phyloP scores from a whole-genome alignment of 345 rosid species.

The Citrus hindsii region DNA sequence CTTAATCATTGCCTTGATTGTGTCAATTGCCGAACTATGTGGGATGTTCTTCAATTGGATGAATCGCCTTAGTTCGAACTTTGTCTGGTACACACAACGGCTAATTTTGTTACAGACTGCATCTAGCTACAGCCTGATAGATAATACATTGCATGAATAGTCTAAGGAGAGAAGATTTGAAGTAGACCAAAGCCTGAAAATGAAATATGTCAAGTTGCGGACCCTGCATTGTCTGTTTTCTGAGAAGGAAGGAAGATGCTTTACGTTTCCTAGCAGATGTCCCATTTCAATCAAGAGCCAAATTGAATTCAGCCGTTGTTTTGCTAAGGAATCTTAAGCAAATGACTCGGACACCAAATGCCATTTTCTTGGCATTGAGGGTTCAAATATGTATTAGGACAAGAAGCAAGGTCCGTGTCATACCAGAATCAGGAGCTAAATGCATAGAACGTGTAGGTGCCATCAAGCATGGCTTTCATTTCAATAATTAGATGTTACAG shows the following conservation, averaged over 20 bases:
- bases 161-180: not conserved
- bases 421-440: not conserved
- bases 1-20: not conserved
- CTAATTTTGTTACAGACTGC: not conserved
- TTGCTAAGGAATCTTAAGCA: not conserved
- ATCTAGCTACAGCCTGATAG: not conserved
- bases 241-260: not conserved
- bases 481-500: not conserved
- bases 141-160: not conserved
- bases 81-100: not conserved
- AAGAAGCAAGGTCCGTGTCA: not conserved
- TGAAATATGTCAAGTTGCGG: not conserved
- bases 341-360: not conserved
- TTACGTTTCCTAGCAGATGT: not conserved
- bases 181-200: not conserved
- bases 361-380: not conserved
- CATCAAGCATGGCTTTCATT: not conserved
- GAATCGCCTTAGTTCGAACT: not conserved
- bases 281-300: not conserved
- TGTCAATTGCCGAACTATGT: not conserved
- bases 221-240: slow-evolving; percentile 2
- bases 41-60: not conserved
- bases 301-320: not conserved
- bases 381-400: not conserved
- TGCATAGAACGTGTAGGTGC: not conserved